Conservation (phyloP, 495 filamentous ascomycete genomes). For the Trichoderma orchidacearum region DNA sequence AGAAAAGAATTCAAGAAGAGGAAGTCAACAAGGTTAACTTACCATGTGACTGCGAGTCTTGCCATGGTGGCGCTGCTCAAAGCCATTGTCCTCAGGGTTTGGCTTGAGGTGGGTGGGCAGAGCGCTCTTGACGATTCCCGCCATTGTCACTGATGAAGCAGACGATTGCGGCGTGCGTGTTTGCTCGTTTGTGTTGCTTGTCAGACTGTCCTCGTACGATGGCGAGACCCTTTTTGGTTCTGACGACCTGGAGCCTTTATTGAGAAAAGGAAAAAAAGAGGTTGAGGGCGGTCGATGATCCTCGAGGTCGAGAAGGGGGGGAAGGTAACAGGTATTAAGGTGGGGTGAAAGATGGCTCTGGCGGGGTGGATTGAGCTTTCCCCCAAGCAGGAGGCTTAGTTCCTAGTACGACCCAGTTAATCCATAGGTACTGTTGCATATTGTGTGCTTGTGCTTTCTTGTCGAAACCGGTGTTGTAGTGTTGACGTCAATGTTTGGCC, state of each 20-base stretch:
- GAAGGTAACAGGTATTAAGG: background rate
- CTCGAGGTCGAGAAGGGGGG: background rate
- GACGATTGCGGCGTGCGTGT: too few species aligned
- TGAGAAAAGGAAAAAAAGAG: background rate
- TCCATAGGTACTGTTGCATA: background rate
- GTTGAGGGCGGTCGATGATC: background rate
- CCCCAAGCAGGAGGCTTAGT: background rate
- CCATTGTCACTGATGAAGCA: constrained; percentile 45
- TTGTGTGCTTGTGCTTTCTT: background rate
- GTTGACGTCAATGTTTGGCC: constrained; percentile 1
- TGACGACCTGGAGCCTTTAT: background rate
- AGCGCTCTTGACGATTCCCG: constrained; percentile 50
- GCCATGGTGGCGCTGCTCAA: constrained; percentile 68
- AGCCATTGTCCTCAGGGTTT: constrained; percentile 28
- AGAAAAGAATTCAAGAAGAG: background rate
- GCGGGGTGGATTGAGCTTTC: background rate
- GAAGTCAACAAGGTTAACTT: constrained; percentile 28
- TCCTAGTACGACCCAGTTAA: background rate
- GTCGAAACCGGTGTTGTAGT: background rate
- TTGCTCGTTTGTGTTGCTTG: constrained; percentile 1
- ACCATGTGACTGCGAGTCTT: constrained; percentile 96
- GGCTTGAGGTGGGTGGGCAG: constrained; percentile 70
- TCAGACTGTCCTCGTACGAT: background rate
- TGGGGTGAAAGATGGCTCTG: background rate
- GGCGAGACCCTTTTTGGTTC: background rate